Conservation (phyloP, 1,139 yeast genomes). For the Suhomyces choctaworum region DNA sequence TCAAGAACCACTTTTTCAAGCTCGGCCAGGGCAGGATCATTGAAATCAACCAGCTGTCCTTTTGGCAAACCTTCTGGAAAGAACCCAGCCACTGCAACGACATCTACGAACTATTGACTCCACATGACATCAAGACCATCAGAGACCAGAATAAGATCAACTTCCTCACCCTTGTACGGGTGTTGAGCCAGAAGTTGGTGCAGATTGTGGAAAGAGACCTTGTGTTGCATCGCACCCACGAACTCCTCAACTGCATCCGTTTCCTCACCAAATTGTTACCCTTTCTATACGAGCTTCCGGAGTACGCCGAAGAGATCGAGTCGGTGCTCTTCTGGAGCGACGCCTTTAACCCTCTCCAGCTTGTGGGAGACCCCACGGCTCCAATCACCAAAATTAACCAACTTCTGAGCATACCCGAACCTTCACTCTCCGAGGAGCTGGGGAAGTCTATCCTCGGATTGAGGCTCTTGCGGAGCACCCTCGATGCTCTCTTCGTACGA, state of each 20-base stretch:
- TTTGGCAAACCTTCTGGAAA: conserved; percentile 51
- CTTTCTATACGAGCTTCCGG: conserved; percentile 56
- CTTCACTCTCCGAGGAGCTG: conserved; percentile 1
- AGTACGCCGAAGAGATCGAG: conserved; percentile 37
- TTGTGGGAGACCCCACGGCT: conserved; percentile 11
- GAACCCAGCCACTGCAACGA: conserved; percentile 44
- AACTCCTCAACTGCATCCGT: conserved; percentile 60
- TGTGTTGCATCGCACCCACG: conserved; percentile 3
- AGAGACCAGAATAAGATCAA: conserved; percentile 59
- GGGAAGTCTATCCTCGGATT: conserved; percentile 29
- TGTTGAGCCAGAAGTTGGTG: conserved; percentile 37
- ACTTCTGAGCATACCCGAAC: conserved; percentile 3
- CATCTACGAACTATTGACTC: conserved; percentile 45
- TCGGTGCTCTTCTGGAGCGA: conserved; percentile 37
- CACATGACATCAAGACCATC: conserved; percentile 58
- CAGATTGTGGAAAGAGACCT: conserved; percentile 6
- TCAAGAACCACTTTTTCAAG: conserved; percentile 61
- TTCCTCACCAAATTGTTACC: conserved; percentile 69
- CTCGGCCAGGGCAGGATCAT: conserved; percentile 59
- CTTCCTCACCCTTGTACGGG: conserved; percentile 53
- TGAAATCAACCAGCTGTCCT: conserved; percentile 41
- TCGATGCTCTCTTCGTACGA: conserved; percentile 51
- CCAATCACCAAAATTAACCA: conserved; percentile 5
- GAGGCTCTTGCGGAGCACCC: conserved; percentile 2
- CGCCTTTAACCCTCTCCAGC: conserved; percentile 27